Base-by-base conservation (phyloP, 83 land plant species). In the Thuja plicata region DNA sequence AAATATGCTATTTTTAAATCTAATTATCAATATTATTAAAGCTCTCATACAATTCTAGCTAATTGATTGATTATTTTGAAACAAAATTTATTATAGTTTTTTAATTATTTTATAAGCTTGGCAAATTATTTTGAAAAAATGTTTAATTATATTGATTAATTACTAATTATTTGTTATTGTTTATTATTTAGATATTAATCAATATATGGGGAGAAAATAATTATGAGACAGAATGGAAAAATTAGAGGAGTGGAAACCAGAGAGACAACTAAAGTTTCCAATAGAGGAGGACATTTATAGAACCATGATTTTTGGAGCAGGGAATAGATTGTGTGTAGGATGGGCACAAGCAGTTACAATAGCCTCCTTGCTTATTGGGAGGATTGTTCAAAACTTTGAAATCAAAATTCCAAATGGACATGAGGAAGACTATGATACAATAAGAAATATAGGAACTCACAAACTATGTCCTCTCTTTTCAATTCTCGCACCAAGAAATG, bases 291-390 rank as follows among this genome's bases (percentile, higher is more conserved):
- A 95, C 73, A 57, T 96, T 87, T 74, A 95, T 90, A 94, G 92
- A 96, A 55, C 88, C 94, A 5, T 96, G 96, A 93, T 96, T 21
- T 98, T 98, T 88, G 99, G 1, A n/a, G n/a, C n/a, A n/a, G n/a
- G n/a, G n/a, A n/a, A n/a, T n/a, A n/a, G n/a, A n/a, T n/a, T n/a
- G n/a, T 98, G 98, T 74, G 95, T 96, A 16, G 99, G 98, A 95
- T n/a, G n/a, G n/a, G n/a, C n/a, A n/a, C n/a, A n/a, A 90, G 99
- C 96, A n/a, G 93, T 94, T 94, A 71, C 87, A 89, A 92, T 98
- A 32, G 55, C 96, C 8, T 93, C 96, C 46, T 83, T 93, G 60
- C 10, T 91, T 0, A 90, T 98, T 30, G 98, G 94, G 5, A 90
- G 94, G 76, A 79, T 94, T 37, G 92, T 96, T 38, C 98, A 98